Evolutionary conservation across 208 protist species (phyloP), one percentile per base, ranked within the genome.

Genomic region (Vickermania spadyakhi): DNA sequence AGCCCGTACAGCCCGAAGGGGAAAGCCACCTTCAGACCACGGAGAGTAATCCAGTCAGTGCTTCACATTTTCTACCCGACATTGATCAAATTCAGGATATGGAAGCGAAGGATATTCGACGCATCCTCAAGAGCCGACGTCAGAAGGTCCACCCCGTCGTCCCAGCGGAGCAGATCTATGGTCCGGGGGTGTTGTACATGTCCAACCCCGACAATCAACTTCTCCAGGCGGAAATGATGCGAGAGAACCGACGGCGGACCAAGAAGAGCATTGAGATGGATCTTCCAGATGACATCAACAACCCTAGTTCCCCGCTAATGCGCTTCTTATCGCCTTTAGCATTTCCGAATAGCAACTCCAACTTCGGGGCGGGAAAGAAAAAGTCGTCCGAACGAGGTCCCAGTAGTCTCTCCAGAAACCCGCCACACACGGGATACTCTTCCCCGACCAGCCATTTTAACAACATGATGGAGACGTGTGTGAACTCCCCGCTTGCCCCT

Each of bases 131-230:
- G 14, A 36, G 31, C 26, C 50, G 52, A 23, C 60, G 62, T 1
- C 70, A 68, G 27, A 68, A 69, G 52, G 66, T n/a, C 11, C 36
- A 45, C 36, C 36, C 36, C 36, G 36, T 18, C 36, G 18, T 45
- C 36, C 36, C 75, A 0, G 66, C 75, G 13, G 71, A 81, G 49
- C 67, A 78, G 52, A 58, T 81, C 11, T 81, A 78, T 52, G 75
- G 75, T 1, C 14, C 13, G 0, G 54, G 58, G 0, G 45, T 30
- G 11, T 55, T 52, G 0, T 81, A 81, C 60, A 21, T 49, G 1
- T 31, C 18, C 4, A 81, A 81, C 65, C 64, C 66, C 22, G 31
- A 58, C 41, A 73, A 66, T 23, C 22, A 30, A 3, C 5, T 31
- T 18, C 18, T 28, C 26, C 53, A 31, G 53, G 25, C 26, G 13